phyloP scores from a whole-genome alignment of 2,329 filamentous ascomycete genomes.

The Fusarium sp. region DNA sequence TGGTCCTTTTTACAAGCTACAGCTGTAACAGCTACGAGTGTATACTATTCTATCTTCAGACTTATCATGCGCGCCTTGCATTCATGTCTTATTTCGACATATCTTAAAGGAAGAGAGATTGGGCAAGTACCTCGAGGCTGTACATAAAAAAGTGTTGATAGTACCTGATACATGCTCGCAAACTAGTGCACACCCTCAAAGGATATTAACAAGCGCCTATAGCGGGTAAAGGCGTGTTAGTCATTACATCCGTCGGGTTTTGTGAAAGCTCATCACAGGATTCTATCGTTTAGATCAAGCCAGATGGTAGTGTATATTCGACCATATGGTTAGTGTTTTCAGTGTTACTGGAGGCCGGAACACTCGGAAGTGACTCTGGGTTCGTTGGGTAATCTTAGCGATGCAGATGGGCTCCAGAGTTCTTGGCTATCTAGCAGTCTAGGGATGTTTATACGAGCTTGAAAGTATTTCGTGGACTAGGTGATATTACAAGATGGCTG shows the following conservation, averaged over 20 bases:
- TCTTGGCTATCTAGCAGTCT: background rate
- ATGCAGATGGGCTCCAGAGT: background rate
- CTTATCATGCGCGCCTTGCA: too few relatives aligned
- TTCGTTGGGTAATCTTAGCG: constrained; percentile 14
- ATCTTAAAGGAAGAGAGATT: background rate
- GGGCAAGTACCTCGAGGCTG: background rate
- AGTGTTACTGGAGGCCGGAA: constrained; percentile 16
- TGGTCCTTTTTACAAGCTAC: background rate
- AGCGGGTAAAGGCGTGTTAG: constrained; percentile 6
- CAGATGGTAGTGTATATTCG: background rate
- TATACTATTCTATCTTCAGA: background rate
- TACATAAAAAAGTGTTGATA: background rate
- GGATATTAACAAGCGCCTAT: constrained; percentile 7
- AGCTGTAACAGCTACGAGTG: background rate
- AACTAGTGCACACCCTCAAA: constrained; percentile 23
- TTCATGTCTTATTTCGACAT: background rate
- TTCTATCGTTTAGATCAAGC: background rate
- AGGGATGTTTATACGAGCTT: background rate
- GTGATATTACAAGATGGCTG: background rate
- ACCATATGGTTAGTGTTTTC: background rate
- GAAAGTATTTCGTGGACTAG: background rate
- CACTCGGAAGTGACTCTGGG: constrained; percentile 23
- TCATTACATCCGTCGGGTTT: background rate
- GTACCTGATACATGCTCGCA: background rate
- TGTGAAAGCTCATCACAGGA: background rate